A percentile compares a stretch with the other conserved stretches of the same genome.
phyloP scores from a whole-genome alignment of 2,329 filamentous ascomycete genomes.

The Alternaria gansuensis region DNA sequence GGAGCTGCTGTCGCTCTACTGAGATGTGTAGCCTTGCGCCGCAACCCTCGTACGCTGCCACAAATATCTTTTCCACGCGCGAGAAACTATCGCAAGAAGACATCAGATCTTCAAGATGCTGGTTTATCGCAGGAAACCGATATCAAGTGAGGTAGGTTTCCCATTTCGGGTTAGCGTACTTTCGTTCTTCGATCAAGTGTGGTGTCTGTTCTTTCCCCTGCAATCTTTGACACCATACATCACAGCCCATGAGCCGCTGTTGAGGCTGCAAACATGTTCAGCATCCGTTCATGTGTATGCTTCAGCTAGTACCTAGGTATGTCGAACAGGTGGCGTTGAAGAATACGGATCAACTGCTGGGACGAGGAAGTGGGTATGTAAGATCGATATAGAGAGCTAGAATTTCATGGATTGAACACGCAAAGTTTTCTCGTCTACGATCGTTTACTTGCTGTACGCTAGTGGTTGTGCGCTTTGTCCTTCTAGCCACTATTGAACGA shows the following conservation, averaged over 20 bases:
- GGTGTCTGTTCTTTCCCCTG: slow-evolving; percentile 96
- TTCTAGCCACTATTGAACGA: not conserved
- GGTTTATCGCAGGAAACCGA: no score
- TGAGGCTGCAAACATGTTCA: no score
- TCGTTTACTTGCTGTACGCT: not conserved
- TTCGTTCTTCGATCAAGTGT: slow-evolving; percentile 26
- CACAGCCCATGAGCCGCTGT: not conserved
- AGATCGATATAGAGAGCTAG: not conserved
- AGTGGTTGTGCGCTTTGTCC: not conserved
- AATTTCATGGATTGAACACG: not conserved
- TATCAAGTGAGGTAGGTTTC: no score
- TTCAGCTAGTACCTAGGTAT: not conserved
- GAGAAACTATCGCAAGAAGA: not conserved
- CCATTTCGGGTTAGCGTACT: no score
- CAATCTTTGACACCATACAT: slow-evolving; percentile 54
- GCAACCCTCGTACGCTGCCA: no score
- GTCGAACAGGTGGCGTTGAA: no score
- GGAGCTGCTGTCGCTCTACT: no score
- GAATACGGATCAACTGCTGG: no score
- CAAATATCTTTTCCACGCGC: not conserved
- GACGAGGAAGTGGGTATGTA: not conserved
- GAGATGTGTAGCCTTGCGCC: no score
- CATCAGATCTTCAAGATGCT: not conserved
- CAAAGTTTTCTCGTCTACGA: not conserved
- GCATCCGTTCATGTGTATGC: no score